Evolutionary conservation across 208 protist species (phyloP).

Genomic region (Acanthamoeba culbertsoni): DNA sequence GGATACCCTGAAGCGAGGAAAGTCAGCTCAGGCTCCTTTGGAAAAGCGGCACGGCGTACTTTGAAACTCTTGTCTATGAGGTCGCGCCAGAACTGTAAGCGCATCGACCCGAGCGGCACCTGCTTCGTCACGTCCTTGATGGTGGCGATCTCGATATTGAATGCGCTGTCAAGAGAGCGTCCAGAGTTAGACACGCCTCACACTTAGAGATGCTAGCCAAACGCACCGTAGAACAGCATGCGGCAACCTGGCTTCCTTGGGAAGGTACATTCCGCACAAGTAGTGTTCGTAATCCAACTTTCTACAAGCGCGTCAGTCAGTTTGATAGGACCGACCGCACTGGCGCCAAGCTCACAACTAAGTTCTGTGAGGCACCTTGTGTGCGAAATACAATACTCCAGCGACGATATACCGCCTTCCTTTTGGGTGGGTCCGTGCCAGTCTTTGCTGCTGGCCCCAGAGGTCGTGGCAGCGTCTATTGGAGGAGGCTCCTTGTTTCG

Average conservation of each 20-base stretch:
- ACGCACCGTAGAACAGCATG: not conserved
- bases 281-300: slow-evolving; percentile 56
- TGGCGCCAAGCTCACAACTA: not conserved
- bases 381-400: not conserved
- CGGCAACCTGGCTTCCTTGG: slow-evolving; percentile 19
- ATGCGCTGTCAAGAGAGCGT: too few species aligned
- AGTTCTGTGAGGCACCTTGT: not conserved
- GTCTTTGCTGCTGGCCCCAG: not conserved
- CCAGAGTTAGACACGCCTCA: too few species aligned
- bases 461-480: not conserved
- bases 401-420: not conserved
- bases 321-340: not conserved
- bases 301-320: not conserved
- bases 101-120: not conserved
- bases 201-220: too few species aligned
- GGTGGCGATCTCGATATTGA: slow-evolving; percentile 37
- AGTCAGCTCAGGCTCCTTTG: too few species aligned
- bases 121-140: slow-evolving; percentile 50
- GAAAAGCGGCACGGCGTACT: too few species aligned
- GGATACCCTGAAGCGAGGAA: not conserved
- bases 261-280: slow-evolving; percentile 38
- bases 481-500: not conserved
- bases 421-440: not conserved
- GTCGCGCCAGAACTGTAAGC: slow-evolving; percentile 38
- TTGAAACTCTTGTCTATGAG: not conserved